These are phyloP conservation scores for Mercurialis annua DNA, from an alignment of 345 rosid genomes.

Conservation along the genomic window DNA sequence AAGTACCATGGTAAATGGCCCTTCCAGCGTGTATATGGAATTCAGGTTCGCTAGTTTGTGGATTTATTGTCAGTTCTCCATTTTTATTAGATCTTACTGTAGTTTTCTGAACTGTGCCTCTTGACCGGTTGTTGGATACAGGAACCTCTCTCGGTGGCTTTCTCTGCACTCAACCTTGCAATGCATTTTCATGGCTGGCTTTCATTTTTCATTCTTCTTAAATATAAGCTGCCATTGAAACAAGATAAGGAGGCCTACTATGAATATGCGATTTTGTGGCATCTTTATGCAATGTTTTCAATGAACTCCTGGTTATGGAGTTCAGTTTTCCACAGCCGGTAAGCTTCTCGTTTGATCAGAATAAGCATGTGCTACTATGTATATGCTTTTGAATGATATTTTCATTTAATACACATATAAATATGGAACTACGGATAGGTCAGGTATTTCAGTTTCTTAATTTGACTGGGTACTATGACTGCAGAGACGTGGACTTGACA, in stretches of 20 bases:
- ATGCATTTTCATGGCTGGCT: constrained; percentile 89
- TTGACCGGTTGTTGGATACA: constrained; percentile 24
- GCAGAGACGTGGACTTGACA: constrained; percentile 78
- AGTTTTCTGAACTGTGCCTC: neutral
- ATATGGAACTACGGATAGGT: neutral
- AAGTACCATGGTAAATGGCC: constrained; percentile 96
- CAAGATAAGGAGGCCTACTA: constrained; percentile 62
- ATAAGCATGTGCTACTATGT: neutral
- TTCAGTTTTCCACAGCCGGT: constrained; percentile 80
- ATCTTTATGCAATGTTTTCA: constrained; percentile 61
- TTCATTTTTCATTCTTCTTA: constrained; percentile 73
- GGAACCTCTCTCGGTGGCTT: constrained; percentile 85
- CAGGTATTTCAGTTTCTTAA: neutral
- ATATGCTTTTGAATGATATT: neutral
- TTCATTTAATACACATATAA: neutral
- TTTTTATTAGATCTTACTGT: neutral
- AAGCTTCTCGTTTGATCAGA: constrained; percentile 16
- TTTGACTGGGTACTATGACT: constrained; percentile 19
- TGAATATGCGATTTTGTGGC: constrained; percentile 70
- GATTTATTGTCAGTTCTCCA: neutral
- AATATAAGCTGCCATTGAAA: constrained; percentile 72
- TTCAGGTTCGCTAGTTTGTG: constrained; percentile 44
- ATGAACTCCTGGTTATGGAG: constrained; percentile 93
- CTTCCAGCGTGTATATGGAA: constrained; percentile 68
- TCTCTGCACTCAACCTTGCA: constrained; percentile 72